Evolutionary conservation across 2,329 filamentous ascomycete species (phyloP), one percentile per base, ranked within the genome.

Genomic region (Neofusicoccum sp.): DNA sequence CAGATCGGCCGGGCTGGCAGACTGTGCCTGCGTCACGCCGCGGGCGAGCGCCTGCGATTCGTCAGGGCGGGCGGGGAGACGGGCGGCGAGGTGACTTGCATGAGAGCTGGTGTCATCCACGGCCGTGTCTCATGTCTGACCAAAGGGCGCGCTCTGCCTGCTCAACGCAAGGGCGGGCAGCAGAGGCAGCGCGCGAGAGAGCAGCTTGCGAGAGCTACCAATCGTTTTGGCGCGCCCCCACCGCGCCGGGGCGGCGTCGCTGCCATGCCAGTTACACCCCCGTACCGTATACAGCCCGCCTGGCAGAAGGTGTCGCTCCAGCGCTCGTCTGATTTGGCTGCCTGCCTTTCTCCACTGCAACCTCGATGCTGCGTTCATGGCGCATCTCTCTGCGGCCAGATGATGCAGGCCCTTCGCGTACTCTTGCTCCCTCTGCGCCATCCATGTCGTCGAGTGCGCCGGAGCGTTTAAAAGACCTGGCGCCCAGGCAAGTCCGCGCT

Each of bases 111-210:
- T 54, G 60, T 62, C 60, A 62, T 54, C 49, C 48, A 54, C 60
- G 33, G 43, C 61, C 16, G 36, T 63, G 61, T 63, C 54, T 63
- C 61, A 63, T 58, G 52, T 63, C 61, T 61, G 59, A 63, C 61
- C 50, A 44, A 56, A 63, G 61, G 61, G 61, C 61, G 44, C 48
- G 33, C 31, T 22, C 31, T 14, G 34, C 48, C 54, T 45, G 54
- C 54, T 31, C 49, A 29, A 56, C 47, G 60, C 60, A 62, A 62
- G 60, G 60, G 60, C 56, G 56, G 16, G 33, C 43, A 16, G 22
- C 22, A 22, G 22, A 22, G 22, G 22, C 22, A 22, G 22, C 22
- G 22, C 22, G 22, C 22, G 22, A 22, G 31, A 60, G 43, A 39
- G 43, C 56, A 49, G 56, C 11, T 41, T 41, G 37, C 44, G 29